phyloP scores from a whole-genome alignment of 768 basidiomycete genomes.

The Dentipellis fragilis region DNA sequence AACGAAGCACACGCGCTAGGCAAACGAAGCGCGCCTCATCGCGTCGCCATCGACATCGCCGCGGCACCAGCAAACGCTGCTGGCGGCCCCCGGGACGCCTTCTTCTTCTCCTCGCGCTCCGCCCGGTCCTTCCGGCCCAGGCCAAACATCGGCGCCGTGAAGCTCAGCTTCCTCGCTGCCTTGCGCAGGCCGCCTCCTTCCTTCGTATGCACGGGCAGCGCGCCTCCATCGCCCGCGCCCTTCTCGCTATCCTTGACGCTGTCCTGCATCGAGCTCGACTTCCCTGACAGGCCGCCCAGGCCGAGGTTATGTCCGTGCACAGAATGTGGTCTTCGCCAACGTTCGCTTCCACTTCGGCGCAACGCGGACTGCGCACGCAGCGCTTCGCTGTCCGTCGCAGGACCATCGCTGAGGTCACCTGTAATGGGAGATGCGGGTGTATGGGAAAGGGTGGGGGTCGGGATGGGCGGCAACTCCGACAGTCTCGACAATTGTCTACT shows the following conservation, averaged over 20 bases:
- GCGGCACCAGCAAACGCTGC: not conserved
- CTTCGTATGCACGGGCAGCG: conserved; percentile 20
- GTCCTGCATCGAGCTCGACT: not conserved
- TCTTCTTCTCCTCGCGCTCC: not conserved
- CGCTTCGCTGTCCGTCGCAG: not conserved
- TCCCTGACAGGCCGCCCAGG: not conserved
- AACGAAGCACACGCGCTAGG: no score
- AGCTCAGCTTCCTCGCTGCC: conserved; percentile 48
- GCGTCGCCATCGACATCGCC: not conserved
- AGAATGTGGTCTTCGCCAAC: conserved; percentile 4
- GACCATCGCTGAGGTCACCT: not conserved
- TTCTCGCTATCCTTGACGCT: conserved; percentile 11
- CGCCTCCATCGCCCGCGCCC: conserved; percentile 8
- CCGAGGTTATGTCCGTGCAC: conserved; percentile 5
- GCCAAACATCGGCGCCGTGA: conserved; percentile 46
- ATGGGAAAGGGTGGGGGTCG: not conserved
- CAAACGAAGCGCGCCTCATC: not conserved
- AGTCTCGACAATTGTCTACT: not conserved
- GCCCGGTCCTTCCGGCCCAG: conserved; percentile 36
- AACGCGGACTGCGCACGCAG: not conserved
- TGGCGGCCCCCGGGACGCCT: not conserved
- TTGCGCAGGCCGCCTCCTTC: conserved; percentile 26
- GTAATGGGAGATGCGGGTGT: not conserved
- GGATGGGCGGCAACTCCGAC: not conserved
- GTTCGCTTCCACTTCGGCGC: not conserved